Conservation (phyloP, 2,329 filamentous ascomycete genomes). For the Leptographium procerum region DNA sequence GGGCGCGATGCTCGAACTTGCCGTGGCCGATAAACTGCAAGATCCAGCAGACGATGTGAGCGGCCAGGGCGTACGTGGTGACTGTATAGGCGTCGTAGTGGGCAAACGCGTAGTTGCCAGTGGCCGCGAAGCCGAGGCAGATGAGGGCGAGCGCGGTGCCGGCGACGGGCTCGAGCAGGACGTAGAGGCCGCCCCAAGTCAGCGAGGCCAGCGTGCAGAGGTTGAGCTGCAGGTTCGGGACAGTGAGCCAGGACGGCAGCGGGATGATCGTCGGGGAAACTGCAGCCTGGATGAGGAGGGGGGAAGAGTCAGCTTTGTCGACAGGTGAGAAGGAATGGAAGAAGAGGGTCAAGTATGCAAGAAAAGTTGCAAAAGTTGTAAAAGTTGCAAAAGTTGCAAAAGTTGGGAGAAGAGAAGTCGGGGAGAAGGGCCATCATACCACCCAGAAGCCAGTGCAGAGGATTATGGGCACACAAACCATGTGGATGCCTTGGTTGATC, state of each 20-base stretch:
- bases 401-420: background rate
- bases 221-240: constrained; percentile 56
- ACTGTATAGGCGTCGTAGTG: constrained; percentile 40
- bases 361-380: too few species aligned
- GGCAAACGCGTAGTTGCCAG: constrained; percentile 61
- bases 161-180: constrained; percentile 88
- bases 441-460: constrained; percentile 60
- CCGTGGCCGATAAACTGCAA: constrained; percentile 88
- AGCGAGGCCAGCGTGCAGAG: constrained; percentile 53
- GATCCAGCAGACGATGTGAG: constrained; percentile 67
- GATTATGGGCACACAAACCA: constrained; percentile 67
- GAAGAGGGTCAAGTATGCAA: background rate
- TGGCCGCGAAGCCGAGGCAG: constrained; percentile 63
- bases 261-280: constrained; percentile 53
- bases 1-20: constrained; percentile 75
- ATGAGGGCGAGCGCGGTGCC: constrained; percentile 66
- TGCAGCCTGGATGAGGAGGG: constrained; percentile 34
- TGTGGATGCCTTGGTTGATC: constrained; percentile 68
- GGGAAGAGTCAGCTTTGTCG: background rate
- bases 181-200: constrained; percentile 67
- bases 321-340: background rate
- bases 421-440: constrained; percentile 30
- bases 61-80: constrained; percentile 44
- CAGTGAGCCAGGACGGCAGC: constrained; percentile 54
- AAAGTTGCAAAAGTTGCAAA: too few species aligned